Percentiles rank a stretch among this genome's conserved stretches.
These are phyloP conservation scores for Coemansia sp. DNA, from an alignment of 371 early-diverging fungal species.

Conservation along the genomic window DNA sequence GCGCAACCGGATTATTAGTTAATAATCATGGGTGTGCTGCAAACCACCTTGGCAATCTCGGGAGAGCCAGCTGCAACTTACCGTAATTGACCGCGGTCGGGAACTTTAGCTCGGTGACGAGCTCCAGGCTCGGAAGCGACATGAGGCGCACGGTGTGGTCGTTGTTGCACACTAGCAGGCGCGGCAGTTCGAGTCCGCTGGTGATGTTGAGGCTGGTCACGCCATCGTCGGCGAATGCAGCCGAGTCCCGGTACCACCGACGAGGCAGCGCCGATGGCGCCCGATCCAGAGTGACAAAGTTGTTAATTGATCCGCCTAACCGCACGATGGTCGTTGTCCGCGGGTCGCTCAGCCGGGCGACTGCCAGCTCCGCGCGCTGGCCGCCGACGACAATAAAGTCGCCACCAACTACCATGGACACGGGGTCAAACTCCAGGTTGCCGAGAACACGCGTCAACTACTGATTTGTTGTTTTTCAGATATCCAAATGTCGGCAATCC, in stretches of 20 bases:
- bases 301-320: constrained; percentile 74
- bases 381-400: constrained; percentile 80
- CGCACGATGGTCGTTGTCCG: constrained; percentile 45
- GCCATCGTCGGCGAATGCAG: constrained; percentile 43
- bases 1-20: background rate
- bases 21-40: background rate
- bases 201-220: constrained; percentile 55
- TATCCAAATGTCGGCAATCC: too few relatives aligned
- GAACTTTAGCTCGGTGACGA: constrained; percentile 57
- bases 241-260: constrained; percentile 46
- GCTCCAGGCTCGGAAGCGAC: constrained; percentile 60
- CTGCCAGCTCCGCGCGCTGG: constrained; percentile 70
- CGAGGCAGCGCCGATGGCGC: constrained; percentile 14
- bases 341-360: constrained; percentile 60
- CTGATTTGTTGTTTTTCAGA: background rate
- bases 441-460: constrained; percentile 57
- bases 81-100: constrained; percentile 72
- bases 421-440: constrained; percentile 67
- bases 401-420: constrained; percentile 59
- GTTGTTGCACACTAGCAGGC: constrained; percentile 77
- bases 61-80: constrained; percentile 17
- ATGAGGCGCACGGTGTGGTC: constrained; percentile 77
- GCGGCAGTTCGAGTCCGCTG: constrained; percentile 51
- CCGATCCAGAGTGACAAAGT: constrained; percentile 59
- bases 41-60: too few relatives aligned